A percentile compares a stretch with the other conserved stretches of the same genome.
Evolutionary conservation across 73 alveolate genomes (phyloP).

Genomic region (Blepharisma japonicum): DNA sequence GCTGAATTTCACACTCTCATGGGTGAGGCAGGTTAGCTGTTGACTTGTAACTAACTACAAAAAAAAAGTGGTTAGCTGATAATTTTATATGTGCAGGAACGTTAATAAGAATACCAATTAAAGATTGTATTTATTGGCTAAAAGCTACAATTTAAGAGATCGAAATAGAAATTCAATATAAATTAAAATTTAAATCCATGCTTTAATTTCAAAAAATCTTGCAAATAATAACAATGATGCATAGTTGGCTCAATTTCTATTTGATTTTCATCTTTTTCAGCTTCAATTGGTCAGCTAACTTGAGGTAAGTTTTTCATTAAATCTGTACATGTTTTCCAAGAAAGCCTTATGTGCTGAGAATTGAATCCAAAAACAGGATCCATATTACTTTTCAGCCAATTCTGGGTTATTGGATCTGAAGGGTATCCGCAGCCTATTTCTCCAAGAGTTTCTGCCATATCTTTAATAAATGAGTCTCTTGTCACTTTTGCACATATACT

Average conservation of each 20-base stretch:
- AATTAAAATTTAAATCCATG: no score
- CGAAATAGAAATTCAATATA: no score
- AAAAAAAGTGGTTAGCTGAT: no score
- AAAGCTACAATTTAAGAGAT: no score
- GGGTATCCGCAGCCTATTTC: constrained; percentile 96
- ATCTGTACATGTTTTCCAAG: constrained; percentile 79
- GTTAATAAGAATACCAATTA: no score
- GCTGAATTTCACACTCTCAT: no score
- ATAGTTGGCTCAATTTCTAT: not conserved
- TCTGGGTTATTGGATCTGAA: constrained; percentile 76
- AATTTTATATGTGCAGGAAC: no score
- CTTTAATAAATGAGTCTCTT: constrained; percentile 66
- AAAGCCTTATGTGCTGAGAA: constrained; percentile 73
- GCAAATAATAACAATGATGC: no score
- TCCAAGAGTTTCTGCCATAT: constrained; percentile 43
- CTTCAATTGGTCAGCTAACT: not conserved
- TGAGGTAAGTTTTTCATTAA: constrained; percentile 23
- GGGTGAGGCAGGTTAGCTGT: no score
- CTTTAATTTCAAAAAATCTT: no score
- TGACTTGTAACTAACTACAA: no score
- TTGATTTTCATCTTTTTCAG: constrained; percentile 25
- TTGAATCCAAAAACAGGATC: constrained; percentile 92
- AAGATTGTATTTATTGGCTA: no score
- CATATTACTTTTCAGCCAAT: constrained; percentile 76
- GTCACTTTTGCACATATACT: constrained; percentile 93